Percentiles rank a stretch among this genome's conserved stretches.
phyloP scores from a whole-genome alignment of 495 filamentous ascomycete genomes.

The Penicillium parvum region DNA sequence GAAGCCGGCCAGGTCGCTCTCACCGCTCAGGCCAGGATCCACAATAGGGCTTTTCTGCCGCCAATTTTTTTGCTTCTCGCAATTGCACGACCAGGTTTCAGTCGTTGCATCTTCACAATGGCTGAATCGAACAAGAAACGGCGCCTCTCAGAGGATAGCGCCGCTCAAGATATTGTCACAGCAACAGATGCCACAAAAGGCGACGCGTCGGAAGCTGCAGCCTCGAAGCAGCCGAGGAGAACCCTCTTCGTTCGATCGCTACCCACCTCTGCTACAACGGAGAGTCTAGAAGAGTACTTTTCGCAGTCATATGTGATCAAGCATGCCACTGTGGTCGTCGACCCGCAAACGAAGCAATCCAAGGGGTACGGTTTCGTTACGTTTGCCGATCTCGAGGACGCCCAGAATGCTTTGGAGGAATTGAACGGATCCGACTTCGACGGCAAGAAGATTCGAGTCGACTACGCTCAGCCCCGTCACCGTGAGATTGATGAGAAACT shows the following conservation, averaged over 20 bases:
- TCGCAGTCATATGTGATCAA: constrained; percentile 92
- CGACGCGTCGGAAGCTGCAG: constrained; percentile 15
- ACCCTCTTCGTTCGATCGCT: constrained; percentile 91
- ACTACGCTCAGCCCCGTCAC: constrained; percentile 80
- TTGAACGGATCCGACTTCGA: constrained; percentile 69
- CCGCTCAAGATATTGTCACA: constrained; percentile 8
- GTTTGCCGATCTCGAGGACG: constrained; percentile 90
- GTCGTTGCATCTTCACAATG: constrained; percentile 26
- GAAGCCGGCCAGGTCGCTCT: too few relatives aligned
- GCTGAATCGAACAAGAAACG: constrained; percentile 33
- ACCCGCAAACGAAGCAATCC: constrained; percentile 74
- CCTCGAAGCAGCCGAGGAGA: constrained; percentile 44
- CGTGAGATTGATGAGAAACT: constrained; percentile 56
- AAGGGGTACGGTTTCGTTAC: constrained; percentile 96
- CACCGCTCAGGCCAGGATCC: not conserved
- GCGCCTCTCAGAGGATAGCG: constrained; percentile 26
- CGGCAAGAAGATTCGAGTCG: constrained; percentile 76
- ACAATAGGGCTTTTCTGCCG: constrained; percentile 40
- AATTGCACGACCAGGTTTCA: constrained; percentile 1
- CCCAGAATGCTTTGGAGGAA: constrained; percentile 69
- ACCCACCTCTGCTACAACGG: constrained; percentile 70
- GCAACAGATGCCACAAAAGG: constrained; percentile 24
- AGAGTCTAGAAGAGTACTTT: constrained; percentile 79
- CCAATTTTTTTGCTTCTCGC: constrained; percentile 34
- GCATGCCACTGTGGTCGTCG: constrained; percentile 82